phyloP scores from a whole-genome alignment of 176 grass and related monocot genomes.

The Tillandsia leiboldiana region DNA sequence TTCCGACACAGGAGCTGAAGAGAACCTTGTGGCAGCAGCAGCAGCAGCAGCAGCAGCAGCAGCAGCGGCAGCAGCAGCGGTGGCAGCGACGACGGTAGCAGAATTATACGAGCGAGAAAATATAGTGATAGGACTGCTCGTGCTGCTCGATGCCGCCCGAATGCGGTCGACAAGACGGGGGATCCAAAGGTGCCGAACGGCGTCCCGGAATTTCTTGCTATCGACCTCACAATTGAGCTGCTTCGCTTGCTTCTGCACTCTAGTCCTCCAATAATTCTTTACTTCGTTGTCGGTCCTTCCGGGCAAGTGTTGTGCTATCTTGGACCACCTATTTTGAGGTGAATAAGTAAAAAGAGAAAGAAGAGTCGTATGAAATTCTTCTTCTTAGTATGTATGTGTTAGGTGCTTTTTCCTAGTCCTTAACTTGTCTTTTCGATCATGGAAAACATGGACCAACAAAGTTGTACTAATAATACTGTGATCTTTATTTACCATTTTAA shows the following conservation, averaged over 20 bases:
- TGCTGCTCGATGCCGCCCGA: neutral
- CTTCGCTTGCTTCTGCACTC: slow-evolving; percentile 46
- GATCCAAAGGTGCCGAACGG: slow-evolving; percentile 41
- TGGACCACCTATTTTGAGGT: slow-evolving; percentile 31
- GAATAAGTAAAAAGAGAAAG: neutral
- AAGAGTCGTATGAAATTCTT: slow-evolving; percentile 20
- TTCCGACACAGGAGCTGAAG: neutral
- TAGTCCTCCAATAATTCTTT: slow-evolving; percentile 54
- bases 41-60: neutral
- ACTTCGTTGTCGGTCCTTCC: slow-evolving; percentile 57
- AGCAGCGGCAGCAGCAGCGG: neutral
- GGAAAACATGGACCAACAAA: no score
- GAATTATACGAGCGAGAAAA: no score
- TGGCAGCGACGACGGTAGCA: neutral
- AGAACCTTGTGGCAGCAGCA: neutral
- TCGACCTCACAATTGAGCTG: slow-evolving; percentile 39
- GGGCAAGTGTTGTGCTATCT: slow-evolving; percentile 36
- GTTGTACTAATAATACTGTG: no score
- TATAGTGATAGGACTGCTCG: neutral
- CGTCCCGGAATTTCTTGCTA: slow-evolving; percentile 34
- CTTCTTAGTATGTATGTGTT: neutral
- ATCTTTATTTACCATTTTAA: no score
- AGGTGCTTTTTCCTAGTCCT: neutral
- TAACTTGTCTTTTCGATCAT: neutral
- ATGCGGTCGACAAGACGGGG: slow-evolving; percentile 24